Base-by-base conservation (phyloP, 1,284 basidiomycete species). In the Trichosporon coremiiforme region DNA sequence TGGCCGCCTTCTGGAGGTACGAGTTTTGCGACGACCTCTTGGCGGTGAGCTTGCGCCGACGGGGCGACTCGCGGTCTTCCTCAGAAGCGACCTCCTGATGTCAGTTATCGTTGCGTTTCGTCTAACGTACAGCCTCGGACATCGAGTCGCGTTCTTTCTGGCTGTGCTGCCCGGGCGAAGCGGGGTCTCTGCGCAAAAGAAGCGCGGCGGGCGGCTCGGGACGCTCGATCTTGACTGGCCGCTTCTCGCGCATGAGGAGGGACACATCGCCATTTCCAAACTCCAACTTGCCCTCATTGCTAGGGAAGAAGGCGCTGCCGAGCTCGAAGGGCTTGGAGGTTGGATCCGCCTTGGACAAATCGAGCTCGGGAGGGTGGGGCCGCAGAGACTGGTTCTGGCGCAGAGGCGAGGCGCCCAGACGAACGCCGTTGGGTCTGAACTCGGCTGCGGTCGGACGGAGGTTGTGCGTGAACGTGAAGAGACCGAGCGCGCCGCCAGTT, bases 1-100 rank as follows among this genome's bases (percentile, higher is more conserved):
- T 15, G 35, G 65, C 64, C 12, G 50, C 50, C 2, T 55, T 63
- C 3, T 70, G 62, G 5, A 70, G 68, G 60, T 73, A 66, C 15
- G 72, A 73, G 68, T 71, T 73, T 55, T 73, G 72, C 8, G 72
- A 73, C 13, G 70, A 68, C n/a, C 72, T 64, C 38, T 70, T 69
- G 33, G 70, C 70, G 2, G 72, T 68, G 50, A 68, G 70, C 10
- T 29, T 66, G 7, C 72, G 50, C 2, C 64, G 45, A 12, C 72
- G 67, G 2, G 72, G 66, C 17, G 66, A 53, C 25, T 45, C 45
- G 13, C 63, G 33, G 9, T 47, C 41, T 17, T 65, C 66, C 8
- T 68, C 65, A 4, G 25, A 35, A 2, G n/a, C 15, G 5, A 17
- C 15, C 31, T 62, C 57, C 57, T 33, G 29, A 10, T 17, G 25